These are phyloP conservation scores for Physcomitrium patens DNA, from an alignment of 225 moss, liverwort and hornwort species.

Conservation along the genomic window DNA sequence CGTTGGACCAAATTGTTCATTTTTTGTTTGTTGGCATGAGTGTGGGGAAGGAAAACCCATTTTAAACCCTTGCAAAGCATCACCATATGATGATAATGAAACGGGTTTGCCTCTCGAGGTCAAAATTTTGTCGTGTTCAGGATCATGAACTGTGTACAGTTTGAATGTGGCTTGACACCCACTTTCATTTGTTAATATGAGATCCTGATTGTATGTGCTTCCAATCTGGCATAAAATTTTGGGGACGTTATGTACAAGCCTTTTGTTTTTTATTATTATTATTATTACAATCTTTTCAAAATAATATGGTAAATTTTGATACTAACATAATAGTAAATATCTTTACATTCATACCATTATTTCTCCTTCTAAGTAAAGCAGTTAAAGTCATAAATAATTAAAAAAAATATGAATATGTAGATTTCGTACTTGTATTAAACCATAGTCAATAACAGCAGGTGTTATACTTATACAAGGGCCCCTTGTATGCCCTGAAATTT, in stretches of 20 bases:
- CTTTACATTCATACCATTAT: not conserved
- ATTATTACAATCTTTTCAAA: no score
- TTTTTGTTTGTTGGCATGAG: conserved; percentile 21
- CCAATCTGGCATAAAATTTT: conserved; percentile 27
- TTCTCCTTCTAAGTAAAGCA: not conserved
- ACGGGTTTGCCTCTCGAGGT: conserved; percentile 29
- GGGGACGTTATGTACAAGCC: no score
- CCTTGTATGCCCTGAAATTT: conserved; percentile 68
- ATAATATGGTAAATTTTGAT: no score
- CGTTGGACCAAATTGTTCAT: not conserved
- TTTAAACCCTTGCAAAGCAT: conserved; percentile 68
- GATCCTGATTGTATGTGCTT: conserved; percentile 53
- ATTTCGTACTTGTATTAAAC: conserved; percentile 68
- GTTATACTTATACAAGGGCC: conserved; percentile 64
- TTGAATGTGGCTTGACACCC: conserved; percentile 62
- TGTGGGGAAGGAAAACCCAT: conserved; percentile 33
- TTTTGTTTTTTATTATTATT: no score
- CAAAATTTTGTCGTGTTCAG: conserved; percentile 44
- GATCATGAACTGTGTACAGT: conserved; percentile 62
- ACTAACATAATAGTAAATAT: no score
- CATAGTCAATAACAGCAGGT: conserved; percentile 66
- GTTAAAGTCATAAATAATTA: no score
- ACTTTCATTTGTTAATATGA: conserved; percentile 73
- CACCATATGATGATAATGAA: conserved; percentile 53
- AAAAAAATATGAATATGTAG: no score